These are phyloP conservation scores for Candida ulmi DNA, from an alignment of 805 yeast genomes.

Conservation along the genomic window DNA sequence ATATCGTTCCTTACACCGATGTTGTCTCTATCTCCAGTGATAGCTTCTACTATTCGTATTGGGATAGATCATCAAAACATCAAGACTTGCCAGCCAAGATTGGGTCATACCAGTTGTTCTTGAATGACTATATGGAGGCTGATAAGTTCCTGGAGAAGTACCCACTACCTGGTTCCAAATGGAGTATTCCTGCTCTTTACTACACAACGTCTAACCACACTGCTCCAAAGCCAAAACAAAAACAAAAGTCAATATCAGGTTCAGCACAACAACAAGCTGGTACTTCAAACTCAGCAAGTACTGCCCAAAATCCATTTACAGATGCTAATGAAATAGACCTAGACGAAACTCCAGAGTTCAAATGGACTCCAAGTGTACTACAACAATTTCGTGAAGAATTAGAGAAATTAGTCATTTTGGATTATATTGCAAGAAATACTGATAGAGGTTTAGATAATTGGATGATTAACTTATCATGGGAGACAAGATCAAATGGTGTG, in stretches of 20 bases:
- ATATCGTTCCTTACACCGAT: conserved; percentile 63
- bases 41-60: conserved; percentile 40
- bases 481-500: conserved; percentile 10
- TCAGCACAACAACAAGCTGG: no score
- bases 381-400: conserved; percentile 52
- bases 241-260: no score
- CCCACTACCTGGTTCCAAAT: conserved; percentile 49
- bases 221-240: background rate
- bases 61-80: conserved; percentile 30
- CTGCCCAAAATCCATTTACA: background rate
- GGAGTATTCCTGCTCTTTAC: conserved; percentile 15
- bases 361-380: conserved; percentile 48
- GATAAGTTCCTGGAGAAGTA: conserved; percentile 47
- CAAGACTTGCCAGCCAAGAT: conserved; percentile 39
- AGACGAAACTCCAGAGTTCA: conserved; percentile 27
- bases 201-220: background rate
- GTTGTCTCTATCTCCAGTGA: conserved; percentile 32
- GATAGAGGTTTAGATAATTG: conserved; percentile 73
- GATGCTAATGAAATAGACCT: conserved; percentile 3
- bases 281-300: no score
- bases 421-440: conserved; percentile 69
- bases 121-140: conserved; percentile 55
- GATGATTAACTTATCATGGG: conserved; percentile 62
- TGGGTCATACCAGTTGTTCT: conserved; percentile 64
- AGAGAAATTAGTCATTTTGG: conserved; percentile 65